Percentiles rank a stretch among this genome's conserved stretches.
Conservation (phyloP, 768 basidiomycete species). For the Candolleomyces eurysporus region DNA sequence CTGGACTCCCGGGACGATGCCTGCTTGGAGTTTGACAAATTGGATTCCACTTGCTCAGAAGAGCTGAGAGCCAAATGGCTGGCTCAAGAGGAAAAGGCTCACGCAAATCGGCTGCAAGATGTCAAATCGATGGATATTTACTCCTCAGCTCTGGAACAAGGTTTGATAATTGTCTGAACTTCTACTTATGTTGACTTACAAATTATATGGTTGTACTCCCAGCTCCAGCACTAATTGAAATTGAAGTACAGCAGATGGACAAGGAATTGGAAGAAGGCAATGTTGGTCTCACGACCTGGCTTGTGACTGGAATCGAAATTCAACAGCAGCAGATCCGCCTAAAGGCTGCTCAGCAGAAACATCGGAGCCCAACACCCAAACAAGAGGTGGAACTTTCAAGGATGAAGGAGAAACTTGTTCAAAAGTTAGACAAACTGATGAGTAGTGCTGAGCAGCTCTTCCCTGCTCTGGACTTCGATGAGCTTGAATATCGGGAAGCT, state of each 20-base stretch:
- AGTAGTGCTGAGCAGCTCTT: neutral
- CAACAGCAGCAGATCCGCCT: neutral
- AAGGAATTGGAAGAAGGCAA: neutral
- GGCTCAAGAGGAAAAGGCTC: neutral
- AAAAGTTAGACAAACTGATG: neutral
- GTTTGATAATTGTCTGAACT: neutral
- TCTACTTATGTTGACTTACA: neutral
- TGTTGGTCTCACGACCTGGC: neutral
- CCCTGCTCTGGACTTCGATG: neutral
- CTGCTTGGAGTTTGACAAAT: neutral
- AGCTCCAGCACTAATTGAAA: neutral
- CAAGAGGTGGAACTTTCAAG: neutral
- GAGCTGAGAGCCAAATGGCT: neutral
- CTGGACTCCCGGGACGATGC: neutral
- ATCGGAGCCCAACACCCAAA: neutral
- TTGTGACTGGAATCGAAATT: neutral
- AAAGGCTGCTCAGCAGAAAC: neutral
- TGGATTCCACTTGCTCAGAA: neutral
- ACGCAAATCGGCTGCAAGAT: neutral
- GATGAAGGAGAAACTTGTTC: neutral
- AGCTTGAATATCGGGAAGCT: neutral
- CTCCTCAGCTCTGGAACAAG: neutral
- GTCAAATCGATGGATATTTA: neutral
- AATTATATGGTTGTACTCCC: neutral
- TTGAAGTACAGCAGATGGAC: neutral